Percentiles rank a stretch among this genome's conserved stretches.
Evolutionary conservation across 1,284 basidiomycete genomes (phyloP).

Genomic region (Melampsora occidentalis): DNA sequence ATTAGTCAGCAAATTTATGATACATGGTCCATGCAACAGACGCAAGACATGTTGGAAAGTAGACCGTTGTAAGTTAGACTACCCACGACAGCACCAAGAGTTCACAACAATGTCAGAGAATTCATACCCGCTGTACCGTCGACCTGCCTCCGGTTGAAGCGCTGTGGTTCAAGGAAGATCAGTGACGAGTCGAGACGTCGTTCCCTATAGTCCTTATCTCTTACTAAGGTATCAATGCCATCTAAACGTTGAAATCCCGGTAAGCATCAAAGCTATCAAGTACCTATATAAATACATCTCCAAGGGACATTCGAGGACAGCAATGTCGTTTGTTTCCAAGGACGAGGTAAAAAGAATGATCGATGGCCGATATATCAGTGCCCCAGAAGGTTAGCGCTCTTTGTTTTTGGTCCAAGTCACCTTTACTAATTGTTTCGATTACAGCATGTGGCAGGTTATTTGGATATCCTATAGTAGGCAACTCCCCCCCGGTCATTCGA

Average conservation of each 20-base stretch:
- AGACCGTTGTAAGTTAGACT: background rate
- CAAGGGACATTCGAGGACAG: background rate
- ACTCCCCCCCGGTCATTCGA: background rate
- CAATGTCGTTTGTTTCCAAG: background rate
- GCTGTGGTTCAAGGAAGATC: background rate
- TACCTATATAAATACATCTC: slow-evolving; percentile 30
- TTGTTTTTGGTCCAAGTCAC: no score
- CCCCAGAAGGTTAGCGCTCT: background rate
- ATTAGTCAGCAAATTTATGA: background rate
- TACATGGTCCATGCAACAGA: background rate
- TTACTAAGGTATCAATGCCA: background rate
- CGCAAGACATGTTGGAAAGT: background rate
- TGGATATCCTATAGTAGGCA: slow-evolving; percentile 52
- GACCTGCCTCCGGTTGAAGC: background rate
- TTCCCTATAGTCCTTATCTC: slow-evolving; percentile 16
- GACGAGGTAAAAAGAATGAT: background rate
- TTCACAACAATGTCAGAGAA: background rate
- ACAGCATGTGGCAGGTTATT: slow-evolving; percentile 56
- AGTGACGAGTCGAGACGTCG: background rate
- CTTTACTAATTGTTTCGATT: no score
- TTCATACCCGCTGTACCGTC: background rate
- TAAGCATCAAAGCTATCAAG: background rate
- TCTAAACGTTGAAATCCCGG: slow-evolving; percentile 16
- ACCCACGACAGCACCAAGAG: background rate
- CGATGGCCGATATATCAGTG: background rate